Percentiles rank a stretch among this genome's conserved stretches.
Evolutionary conservation across 495 filamentous ascomycete genomes (phyloP).

Genomic region (Hypoxylon perforatum): DNA sequence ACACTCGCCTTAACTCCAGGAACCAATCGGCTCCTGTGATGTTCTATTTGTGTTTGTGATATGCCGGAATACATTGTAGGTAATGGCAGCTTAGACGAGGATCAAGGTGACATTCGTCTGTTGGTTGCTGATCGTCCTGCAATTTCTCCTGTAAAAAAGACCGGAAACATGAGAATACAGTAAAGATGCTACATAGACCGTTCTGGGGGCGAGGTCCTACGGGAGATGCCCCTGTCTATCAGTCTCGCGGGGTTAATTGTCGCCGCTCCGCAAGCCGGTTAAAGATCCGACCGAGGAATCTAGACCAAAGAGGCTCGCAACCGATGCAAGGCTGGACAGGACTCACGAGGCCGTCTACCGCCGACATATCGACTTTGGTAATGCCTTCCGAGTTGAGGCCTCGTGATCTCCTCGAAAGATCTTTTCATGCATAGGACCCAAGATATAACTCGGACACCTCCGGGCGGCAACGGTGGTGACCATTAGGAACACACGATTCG

Average conservation of each 20-base stretch:
- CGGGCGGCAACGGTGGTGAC: conserved; percentile 13
- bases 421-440: conserved; percentile 21
- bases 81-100: not conserved
- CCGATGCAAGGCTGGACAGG: conserved; percentile 1
- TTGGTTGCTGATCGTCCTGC: conserved; percentile 11
- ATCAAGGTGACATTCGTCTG: conserved; percentile 10
- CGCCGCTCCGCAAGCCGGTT: conserved; percentile 28
- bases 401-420: conserved; percentile 14
- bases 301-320: conserved; percentile 26
- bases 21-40: conserved; percentile 29
- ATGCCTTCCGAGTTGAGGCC: not conserved
- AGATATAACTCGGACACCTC: conserved; percentile 30
- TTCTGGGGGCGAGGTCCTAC: conserved; percentile 10
- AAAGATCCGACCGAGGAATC: conserved; percentile 25
- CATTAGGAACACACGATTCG: not conserved
- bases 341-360: conserved; percentile 7
- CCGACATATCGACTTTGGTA: conserved; percentile 12
- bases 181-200: conserved; percentile 4
- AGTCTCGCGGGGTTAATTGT: conserved; percentile 23
- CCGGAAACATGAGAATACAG: conserved; percentile 10
- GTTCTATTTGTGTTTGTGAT: conserved; percentile 19
- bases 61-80: conserved; percentile 7
- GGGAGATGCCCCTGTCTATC: conserved; percentile 2
- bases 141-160: conserved; percentile 18
- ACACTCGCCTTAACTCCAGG: not conserved